phyloP scores from a whole-genome alignment of 139 green algal species.

The Spirogloea muscicola region DNA sequence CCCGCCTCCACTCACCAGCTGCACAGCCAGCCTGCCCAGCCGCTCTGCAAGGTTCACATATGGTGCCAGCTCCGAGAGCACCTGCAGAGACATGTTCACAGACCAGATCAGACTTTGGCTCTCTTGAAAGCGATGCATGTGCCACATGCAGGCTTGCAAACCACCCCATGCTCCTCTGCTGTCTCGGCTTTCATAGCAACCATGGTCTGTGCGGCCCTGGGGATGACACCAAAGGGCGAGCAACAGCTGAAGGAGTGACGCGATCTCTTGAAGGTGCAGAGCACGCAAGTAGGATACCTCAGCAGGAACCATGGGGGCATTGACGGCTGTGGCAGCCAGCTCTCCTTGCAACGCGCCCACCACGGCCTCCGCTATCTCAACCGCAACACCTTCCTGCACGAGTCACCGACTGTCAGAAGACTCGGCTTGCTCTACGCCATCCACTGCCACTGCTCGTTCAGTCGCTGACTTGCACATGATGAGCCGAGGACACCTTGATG shows the following conservation, averaged over 20 bases:
- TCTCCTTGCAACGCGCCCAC: conserved; percentile 80
- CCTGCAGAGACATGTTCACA: conserved; percentile 64
- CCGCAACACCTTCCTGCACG: conserved; percentile 76
- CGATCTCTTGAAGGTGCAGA: neutral
- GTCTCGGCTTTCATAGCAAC: no score
- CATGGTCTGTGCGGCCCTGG: no score
- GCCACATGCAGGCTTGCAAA: no score
- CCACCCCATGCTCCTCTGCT: no score
- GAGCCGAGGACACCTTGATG: no score
- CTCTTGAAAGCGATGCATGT: no score
- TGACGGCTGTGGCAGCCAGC: conserved; percentile 81
- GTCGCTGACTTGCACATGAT: no score
- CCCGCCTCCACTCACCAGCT: conserved; percentile 41
- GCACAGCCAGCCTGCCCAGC: conserved; percentile 47
- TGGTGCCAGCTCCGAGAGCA: conserved; percentile 84
- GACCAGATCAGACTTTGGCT: neutral
- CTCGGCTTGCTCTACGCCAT: no score
- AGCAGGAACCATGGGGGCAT: conserved; percentile 84
- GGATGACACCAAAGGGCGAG: no score
- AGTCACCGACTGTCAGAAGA: neutral
- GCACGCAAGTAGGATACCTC: conserved; percentile 23
- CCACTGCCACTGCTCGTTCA: no score
- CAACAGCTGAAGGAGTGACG: neutral
- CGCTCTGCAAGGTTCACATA: conserved; percentile 75
- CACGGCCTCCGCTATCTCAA: conserved; percentile 93